Evolutionary conservation across 1,284 basidiomycete genomes (phyloP).

Genomic region (Anthracocystis walkeri): DNA sequence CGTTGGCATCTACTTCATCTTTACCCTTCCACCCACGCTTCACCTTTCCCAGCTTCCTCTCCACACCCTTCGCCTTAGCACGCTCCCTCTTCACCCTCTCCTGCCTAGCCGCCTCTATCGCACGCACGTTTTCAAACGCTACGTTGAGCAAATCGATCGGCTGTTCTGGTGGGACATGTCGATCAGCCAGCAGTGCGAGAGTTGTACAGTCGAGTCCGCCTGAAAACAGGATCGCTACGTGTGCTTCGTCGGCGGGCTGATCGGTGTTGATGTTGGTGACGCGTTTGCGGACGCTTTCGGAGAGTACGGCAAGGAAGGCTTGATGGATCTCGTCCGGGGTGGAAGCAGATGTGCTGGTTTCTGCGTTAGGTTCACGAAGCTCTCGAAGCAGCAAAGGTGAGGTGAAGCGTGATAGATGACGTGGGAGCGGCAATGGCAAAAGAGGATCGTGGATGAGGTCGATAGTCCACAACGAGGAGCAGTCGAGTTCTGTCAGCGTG

Average conservation of each 20-base stretch:
- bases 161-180: constrained; percentile 72
- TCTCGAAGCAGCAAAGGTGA: constrained; percentile 28
- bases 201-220: constrained; percentile 94
- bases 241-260: constrained; percentile 53
- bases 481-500: constrained; percentile 75
- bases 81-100: constrained; percentile 50
- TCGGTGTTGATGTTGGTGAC: constrained; percentile 70
- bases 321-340: constrained; percentile 12
- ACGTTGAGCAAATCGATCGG: constrained; percentile 96
- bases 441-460: constrained; percentile 69
- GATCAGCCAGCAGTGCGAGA: constrained; percentile 81
- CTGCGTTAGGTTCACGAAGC: constrained; percentile 10
- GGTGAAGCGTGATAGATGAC: constrained; percentile 12
- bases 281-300: constrained; percentile 70
- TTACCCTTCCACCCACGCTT: constrained; percentile 2
- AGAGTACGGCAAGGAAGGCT: constrained; percentile 69
- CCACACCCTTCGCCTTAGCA: constrained; percentile 8
- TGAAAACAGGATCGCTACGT: constrained; percentile 89
- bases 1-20: neutral
- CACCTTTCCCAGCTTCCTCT: neutral
- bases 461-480: constrained; percentile 75
- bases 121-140: constrained; percentile 90
- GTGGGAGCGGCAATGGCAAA: neutral
- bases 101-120: constrained; percentile 70
- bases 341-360: neutral